These are phyloP conservation scores for Nectriaceae sp. DNA, from an alignment of 2,329 filamentous ascomycete species.

Conservation along the genomic window DNA sequence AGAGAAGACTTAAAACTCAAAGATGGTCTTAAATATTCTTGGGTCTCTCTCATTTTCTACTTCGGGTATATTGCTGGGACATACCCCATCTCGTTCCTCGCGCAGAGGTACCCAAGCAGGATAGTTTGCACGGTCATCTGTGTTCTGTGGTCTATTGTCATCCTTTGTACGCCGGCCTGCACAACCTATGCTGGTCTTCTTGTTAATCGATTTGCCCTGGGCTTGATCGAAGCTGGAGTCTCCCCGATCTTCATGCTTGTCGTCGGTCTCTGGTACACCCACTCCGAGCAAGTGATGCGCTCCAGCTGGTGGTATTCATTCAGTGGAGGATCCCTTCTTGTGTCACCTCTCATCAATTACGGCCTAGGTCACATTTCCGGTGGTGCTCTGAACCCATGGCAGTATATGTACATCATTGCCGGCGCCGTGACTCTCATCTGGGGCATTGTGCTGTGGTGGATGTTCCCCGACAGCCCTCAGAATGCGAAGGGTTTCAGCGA, in stretches of 20 bases:
- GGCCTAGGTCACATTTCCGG: slow-evolving; percentile 35
- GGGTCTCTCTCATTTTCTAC: slow-evolving; percentile 36
- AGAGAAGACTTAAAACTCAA: slow-evolving; percentile 29
- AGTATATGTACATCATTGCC: slow-evolving; percentile 38
- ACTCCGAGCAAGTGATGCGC: slow-evolving; percentile 38
- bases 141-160: slow-evolving; percentile 33
- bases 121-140: slow-evolving; percentile 32
- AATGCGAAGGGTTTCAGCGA: slow-evolving; percentile 33
- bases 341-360: slow-evolving; percentile 36
- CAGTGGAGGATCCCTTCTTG: slow-evolving; percentile 37
- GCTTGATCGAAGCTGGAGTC: slow-evolving; percentile 36
- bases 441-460: slow-evolving; percentile 26
- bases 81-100: slow-evolving; percentile 33
- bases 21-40: slow-evolving; percentile 31
- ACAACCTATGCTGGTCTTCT: slow-evolving; percentile 34
- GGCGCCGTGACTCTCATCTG: slow-evolving; percentile 32
- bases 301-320: slow-evolving; percentile 41
- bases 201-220: slow-evolving; percentile 39
- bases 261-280: slow-evolving; percentile 41
- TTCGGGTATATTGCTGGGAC: slow-evolving; percentile 35
- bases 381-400: slow-evolving; percentile 30
- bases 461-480: slow-evolving; percentile 33
- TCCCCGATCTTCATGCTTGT: slow-evolving; percentile 39
- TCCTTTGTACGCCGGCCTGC: slow-evolving; percentile 36
- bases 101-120: slow-evolving; percentile 30